A percentile compares a stretch with the other conserved stretches of the same genome.
phyloP scores from a whole-genome alignment of 768 basidiomycete genomes.

The Peribolospora baueri region DNA sequence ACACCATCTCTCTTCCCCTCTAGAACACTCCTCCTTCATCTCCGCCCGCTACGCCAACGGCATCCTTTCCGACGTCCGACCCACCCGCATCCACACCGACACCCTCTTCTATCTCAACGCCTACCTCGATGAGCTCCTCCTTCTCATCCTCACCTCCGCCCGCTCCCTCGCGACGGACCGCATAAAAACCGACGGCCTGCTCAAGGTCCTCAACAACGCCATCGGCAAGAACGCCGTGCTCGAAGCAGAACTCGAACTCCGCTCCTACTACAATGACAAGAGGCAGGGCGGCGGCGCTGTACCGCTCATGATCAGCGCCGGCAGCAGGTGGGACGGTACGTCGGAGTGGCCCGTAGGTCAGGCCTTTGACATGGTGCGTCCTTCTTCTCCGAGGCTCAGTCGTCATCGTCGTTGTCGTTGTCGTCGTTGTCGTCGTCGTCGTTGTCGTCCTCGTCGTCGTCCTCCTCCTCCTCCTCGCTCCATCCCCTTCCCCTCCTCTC shows the following conservation, averaged over 20 bases:
- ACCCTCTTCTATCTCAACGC: conserved; percentile 55
- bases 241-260: conserved; percentile 74
- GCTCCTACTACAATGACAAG: conserved; percentile 68
- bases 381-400: too few relatives aligned
- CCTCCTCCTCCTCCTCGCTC: neutral
- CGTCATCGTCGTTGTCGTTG: too few relatives aligned
- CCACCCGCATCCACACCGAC: conserved; percentile 54
- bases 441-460: neutral
- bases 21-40: conserved; percentile 29
- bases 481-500: neutral
- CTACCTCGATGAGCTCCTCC: conserved; percentile 58
- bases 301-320: neutral
- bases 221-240: conserved; percentile 74
- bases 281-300: conserved; percentile 4
- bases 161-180: conserved; percentile 47
- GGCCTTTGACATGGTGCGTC: too few relatives aligned
- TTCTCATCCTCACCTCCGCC: conserved; percentile 40
- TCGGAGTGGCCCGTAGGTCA: too few relatives aligned
- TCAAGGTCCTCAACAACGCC: conserved; percentile 47
- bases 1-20: too few relatives aligned
- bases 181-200: conserved; percentile 37
- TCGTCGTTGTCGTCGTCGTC: too few relatives aligned
- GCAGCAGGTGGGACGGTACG: too few relatives aligned
- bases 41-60: conserved; percentile 69
- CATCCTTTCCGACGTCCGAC: conserved; percentile 74